A percentile compares a stretch with the other conserved stretches of the same genome.
These are phyloP conservation scores for Fonsecaea multimorphosa DNA, from an alignment of 2,329 filamentous ascomycete species.

Conservation along the genomic window DNA sequence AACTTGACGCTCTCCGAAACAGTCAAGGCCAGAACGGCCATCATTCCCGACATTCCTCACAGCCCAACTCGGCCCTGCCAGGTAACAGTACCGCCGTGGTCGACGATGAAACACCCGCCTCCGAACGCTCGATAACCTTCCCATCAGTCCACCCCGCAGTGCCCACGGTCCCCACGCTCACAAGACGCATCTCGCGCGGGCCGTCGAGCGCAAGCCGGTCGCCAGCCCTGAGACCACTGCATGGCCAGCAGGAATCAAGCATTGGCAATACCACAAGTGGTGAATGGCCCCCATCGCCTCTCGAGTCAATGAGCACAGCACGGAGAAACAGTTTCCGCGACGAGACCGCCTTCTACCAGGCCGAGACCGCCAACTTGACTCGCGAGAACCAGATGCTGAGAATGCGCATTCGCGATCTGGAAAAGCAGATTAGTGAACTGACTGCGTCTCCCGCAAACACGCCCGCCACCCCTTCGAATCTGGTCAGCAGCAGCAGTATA, in stretches of 20 bases:
- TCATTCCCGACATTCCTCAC: conserved; percentile 21
- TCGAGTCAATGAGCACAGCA: conserved; percentile 35
- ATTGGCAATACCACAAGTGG: conserved; percentile 18
- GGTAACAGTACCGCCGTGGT: conserved; percentile 48
- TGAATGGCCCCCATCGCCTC: conserved; percentile 39
- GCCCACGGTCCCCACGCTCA: conserved; percentile 43
- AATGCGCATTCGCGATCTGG: conserved; percentile 54
- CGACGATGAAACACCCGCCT: conserved; percentile 52
- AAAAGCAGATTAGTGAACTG: conserved; percentile 39
- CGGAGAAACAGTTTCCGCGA: conserved; percentile 50
- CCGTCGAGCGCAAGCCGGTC: conserved; percentile 47
- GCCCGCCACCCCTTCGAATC: conserved; percentile 36
- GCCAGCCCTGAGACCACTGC: conserved; percentile 46
- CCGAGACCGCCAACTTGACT: conserved; percentile 53
- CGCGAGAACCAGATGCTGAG: conserved; percentile 58
- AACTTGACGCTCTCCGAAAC: conserved; percentile 50
- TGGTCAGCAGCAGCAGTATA: conserved; percentile 30
- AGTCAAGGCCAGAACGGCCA: conserved; percentile 41
- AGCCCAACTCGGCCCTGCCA: conserved; percentile 40
- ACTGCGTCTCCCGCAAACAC: conserved; percentile 30
- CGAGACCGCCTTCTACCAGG: conserved; percentile 55
- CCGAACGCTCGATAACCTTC: conserved; percentile 51
- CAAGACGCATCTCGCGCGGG: conserved; percentile 45
- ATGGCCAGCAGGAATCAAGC: conserved; percentile 32
- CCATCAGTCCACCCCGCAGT: conserved; percentile 45